These are phyloP conservation scores for Tricharina praecox DNA, from an alignment of 495 filamentous ascomycete species.

Conservation along the genomic window DNA sequence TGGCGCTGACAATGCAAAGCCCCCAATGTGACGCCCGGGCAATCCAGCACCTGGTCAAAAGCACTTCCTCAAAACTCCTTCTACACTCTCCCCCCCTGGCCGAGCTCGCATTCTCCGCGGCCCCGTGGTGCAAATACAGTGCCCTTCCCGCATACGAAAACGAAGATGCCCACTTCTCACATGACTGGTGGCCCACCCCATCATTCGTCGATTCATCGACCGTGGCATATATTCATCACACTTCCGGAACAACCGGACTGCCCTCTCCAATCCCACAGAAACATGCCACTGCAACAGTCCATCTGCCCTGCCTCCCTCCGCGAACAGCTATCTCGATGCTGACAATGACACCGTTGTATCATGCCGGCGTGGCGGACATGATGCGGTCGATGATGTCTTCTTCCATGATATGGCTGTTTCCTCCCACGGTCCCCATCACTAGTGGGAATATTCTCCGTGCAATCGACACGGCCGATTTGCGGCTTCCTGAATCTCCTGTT, in stretches of 20 bases:
- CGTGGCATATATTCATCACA: conserved; percentile 33
- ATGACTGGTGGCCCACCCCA: conserved; percentile 8
- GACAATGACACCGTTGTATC: conserved; percentile 44
- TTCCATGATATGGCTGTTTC: conserved; percentile 40
- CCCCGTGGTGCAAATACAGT: background rate
- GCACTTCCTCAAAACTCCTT: conserved; percentile 26
- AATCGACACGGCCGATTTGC: conserved; percentile 20
- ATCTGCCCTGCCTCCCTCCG: conserved; percentile 32
- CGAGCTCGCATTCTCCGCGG: conserved; percentile 13
- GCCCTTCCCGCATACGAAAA: background rate
- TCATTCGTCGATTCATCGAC: conserved; percentile 2
- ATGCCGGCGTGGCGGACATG: conserved; percentile 42
- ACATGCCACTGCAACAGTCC: conserved; percentile 34
- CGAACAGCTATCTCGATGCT: conserved; percentile 32
- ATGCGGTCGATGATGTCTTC: conserved; percentile 38
- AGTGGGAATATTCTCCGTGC: conserved; percentile 31
- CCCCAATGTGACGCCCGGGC: conserved; percentile 34
- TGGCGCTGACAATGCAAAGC: conserved; percentile 15
- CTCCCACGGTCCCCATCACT: conserved; percentile 35
- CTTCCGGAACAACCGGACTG: conserved; percentile 38
- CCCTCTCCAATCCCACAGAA: conserved; percentile 39
- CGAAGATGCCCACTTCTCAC: conserved; percentile 7
- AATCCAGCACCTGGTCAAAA: conserved; percentile 33
- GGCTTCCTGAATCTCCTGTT: conserved; percentile 13
- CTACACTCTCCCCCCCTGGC: conserved; percentile 28